A percentile compares a stretch with the other conserved stretches of the same genome.
Evolutionary conservation across 73 alveolate genomes (phyloP).

Genomic region (Tetrahymena elliotti): DNA sequence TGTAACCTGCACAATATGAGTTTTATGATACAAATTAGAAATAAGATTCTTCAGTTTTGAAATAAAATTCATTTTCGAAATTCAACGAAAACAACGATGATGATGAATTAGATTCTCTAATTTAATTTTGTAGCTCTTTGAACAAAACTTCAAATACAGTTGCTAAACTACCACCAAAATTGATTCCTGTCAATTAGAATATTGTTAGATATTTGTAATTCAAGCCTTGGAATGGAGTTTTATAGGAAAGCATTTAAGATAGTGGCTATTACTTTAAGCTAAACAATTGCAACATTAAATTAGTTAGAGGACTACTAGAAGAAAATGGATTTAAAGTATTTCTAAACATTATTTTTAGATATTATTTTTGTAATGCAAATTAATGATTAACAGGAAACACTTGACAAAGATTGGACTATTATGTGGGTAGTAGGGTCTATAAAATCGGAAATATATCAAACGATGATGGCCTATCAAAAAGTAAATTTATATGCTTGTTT

Average conservation of each 20-base stretch:
- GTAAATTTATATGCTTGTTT: neutral
- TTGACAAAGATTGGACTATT: slow-evolving; percentile 36
- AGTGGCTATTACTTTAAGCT: slow-evolving; percentile 23
- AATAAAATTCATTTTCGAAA: neutral
- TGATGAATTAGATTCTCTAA: neutral
- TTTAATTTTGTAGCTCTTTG: neutral
- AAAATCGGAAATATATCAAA: slow-evolving; percentile 17
- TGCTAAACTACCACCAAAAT: neutral
- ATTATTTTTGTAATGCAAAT: too few relatives aligned
- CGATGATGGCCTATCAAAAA: slow-evolving; percentile 23
- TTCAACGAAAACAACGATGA: neutral
- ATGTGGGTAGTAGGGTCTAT: slow-evolving; percentile 15
- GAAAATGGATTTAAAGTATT: slow-evolving; percentile 28
- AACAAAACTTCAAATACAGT: neutral
- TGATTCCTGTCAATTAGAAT: neutral
- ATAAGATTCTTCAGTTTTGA: neutral
- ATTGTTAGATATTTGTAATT: neutral
- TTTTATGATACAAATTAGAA: neutral
- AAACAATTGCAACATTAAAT: slow-evolving; percentile 10
- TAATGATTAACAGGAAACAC: neutral
- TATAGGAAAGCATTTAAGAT: neutral
- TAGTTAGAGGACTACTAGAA: slow-evolving; percentile 32
- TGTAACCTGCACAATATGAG: neutral
- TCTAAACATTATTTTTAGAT: neutral
- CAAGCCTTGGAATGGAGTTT: neutral